Conservation (phyloP, 768 basidiomycete genomes). For the Agaricus sinodeliciosus region DNA sequence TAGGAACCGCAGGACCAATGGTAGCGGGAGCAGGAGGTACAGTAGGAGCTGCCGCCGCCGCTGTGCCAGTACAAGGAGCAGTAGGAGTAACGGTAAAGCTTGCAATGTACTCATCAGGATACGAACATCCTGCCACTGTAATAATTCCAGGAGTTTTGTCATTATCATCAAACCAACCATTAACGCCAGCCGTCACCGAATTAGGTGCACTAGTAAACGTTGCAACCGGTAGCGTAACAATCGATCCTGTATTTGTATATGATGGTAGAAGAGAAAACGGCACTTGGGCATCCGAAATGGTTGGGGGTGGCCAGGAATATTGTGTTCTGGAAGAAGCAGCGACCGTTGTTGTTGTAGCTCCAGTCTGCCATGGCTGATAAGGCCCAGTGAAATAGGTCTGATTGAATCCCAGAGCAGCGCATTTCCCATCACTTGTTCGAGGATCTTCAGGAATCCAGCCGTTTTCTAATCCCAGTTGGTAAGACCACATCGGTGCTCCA, state of each 20-base stretch:
- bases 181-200: conserved; percentile 28
- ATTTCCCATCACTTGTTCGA: conserved; percentile 52
- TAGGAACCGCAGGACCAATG: not conserved
- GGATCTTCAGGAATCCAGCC: conserved; percentile 81
- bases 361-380: conserved; percentile 51
- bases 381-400: conserved; percentile 28
- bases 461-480: conserved; percentile 43
- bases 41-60: not conserved
- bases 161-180: conserved; percentile 37
- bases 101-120: conserved; percentile 30
- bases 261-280: conserved; percentile 39
- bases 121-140: conserved; percentile 38
- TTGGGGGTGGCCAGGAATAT: conserved; percentile 50
- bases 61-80: conserved; percentile 20
- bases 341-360: conserved; percentile 44
- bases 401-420: conserved; percentile 40
- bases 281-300: conserved; percentile 34
- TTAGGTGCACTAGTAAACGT: conserved; percentile 25
- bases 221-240: conserved; percentile 37
- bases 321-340: conserved; percentile 26
- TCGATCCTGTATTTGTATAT: conserved; percentile 56
- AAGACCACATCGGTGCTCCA: conserved; percentile 35
- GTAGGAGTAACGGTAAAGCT: conserved; percentile 18
- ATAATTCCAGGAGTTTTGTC: conserved; percentile 33
- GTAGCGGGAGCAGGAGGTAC: not conserved